Conservation (phyloP, 2,329 filamentous ascomycete genomes). For the Fusarium oligoseptatum region DNA sequence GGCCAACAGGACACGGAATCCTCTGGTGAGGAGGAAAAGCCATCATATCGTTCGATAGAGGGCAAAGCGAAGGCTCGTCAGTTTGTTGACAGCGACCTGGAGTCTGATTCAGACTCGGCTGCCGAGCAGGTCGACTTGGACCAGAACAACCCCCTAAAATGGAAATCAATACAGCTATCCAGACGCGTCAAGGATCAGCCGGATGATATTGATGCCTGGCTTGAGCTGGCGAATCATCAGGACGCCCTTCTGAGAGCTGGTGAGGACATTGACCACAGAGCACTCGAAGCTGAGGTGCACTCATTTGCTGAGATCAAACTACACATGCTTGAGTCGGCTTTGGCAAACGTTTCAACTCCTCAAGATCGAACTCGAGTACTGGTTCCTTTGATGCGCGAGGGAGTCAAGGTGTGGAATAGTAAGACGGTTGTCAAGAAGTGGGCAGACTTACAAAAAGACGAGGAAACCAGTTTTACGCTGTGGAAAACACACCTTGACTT, state of each 20-base stretch:
- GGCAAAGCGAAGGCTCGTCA: conserved; percentile 68
- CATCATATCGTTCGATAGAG: conserved; percentile 75
- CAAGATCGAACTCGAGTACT: conserved; percentile 71
- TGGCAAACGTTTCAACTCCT: conserved; percentile 65
- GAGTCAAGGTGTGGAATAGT: conserved; percentile 78
- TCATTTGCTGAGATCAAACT: conserved; percentile 85
- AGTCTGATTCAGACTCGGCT: conserved; percentile 62
- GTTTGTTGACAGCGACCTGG: conserved; percentile 62
- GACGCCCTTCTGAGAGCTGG: conserved; percentile 71
- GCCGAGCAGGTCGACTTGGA: conserved; percentile 51
- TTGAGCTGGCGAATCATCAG: conserved; percentile 84
- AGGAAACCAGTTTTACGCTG: conserved; percentile 62
- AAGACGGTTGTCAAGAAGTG: conserved; percentile 74
- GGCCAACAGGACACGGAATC: conserved; percentile 51
- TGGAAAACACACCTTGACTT: conserved; percentile 83
- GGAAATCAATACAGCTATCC: conserved; percentile 72
- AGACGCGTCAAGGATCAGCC: conserved; percentile 75
- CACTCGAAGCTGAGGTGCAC: conserved; percentile 71
- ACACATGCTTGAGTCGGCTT: conserved; percentile 82
- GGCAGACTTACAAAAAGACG: conserved; percentile 60
- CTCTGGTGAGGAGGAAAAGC: conserved; percentile 61
- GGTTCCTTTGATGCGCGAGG: conserved; percentile 79
- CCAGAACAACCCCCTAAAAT: conserved; percentile 61
- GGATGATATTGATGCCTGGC: conserved; percentile 78
- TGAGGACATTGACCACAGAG: conserved; percentile 57